A percentile compares a stretch with the other conserved stretches of the same genome.
Evolutionary conservation across 108 stramenopile species (phyloP).

Genomic region (Parietichytrium sp.): DNA sequence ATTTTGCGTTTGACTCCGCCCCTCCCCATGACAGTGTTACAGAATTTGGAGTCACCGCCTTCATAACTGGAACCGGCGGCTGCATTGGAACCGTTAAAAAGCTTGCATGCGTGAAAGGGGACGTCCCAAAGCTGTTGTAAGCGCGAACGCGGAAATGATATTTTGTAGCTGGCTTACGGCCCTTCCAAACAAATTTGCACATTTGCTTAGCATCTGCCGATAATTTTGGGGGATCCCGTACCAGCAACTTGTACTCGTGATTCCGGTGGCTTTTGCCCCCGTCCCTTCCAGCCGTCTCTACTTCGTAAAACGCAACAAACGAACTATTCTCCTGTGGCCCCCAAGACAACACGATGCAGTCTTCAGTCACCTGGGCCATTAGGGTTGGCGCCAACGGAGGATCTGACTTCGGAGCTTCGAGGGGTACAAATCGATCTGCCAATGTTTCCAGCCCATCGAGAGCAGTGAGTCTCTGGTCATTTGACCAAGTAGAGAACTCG

Average conservation of each 20-base stretch:
- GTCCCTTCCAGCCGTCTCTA: not conserved
- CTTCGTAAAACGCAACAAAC: constrained; percentile 8
- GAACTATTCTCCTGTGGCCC: not conserved
- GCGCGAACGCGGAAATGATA: not conserved
- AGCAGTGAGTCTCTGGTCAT: not conserved
- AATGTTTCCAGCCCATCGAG: constrained; percentile 8
- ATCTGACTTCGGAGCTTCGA: no score
- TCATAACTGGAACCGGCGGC: not conserved
- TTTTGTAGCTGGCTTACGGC: not conserved
- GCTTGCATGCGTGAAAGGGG: constrained; percentile 1
- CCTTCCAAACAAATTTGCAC: not conserved
- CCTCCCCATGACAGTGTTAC: not conserved
- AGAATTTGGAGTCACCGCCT: not conserved
- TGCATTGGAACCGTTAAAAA: not conserved
- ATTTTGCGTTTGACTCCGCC: not conserved
- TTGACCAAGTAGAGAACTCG: constrained; percentile 10
- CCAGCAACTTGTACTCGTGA: not conserved
- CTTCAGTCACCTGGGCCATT: no score
- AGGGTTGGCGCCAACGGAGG: no score
- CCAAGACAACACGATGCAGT: no score
- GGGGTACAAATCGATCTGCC: no score
- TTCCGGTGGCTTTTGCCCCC: constrained; percentile 9
- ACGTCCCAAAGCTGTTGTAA: constrained; percentile 16
- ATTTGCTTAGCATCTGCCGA: not conserved
- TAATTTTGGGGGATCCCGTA: not conserved